Conservation (phyloP, 768 basidiomycete genomes). For the Boletus eberwhitei region DNA sequence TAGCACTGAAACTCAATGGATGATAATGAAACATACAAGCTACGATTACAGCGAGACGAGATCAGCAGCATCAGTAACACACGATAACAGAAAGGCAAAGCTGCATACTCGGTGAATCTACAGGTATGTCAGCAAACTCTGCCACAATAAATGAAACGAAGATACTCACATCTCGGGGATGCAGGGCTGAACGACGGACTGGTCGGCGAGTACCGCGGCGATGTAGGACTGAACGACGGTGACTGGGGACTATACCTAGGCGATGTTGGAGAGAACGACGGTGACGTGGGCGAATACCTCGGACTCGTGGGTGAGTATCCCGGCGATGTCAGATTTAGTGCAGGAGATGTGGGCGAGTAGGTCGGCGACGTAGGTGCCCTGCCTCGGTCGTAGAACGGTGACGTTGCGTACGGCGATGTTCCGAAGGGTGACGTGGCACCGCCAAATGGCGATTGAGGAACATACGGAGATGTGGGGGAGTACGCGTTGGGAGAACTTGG, state of each 20-base stretch:
- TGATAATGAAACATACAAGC: constrained; percentile 53
- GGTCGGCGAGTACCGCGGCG: constrained; percentile 18
- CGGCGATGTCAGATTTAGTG: constrained; percentile 78
- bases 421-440: constrained; percentile 83
- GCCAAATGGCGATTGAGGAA: constrained; percentile 78
- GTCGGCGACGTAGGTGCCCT: constrained; percentile 73
- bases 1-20: background rate
- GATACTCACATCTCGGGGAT: too few relatives aligned
- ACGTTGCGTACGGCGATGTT: constrained; percentile 77
- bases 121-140: background rate
- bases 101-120: constrained; percentile 80
- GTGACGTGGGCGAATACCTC: constrained; percentile 81
- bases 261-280: constrained; percentile 82
- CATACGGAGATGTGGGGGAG: constrained; percentile 87
- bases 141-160: too few relatives aligned
- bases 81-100: background rate
- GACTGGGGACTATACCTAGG: constrained; percentile 73
- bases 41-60: constrained; percentile 24
- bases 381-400: constrained; percentile 74
- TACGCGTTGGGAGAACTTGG: constrained; percentile 89
- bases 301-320: constrained; percentile 68
- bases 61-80: constrained; percentile 23
- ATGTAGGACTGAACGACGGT: constrained; percentile 69
- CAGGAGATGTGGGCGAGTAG: constrained; percentile 86
- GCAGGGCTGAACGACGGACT: too few relatives aligned